Base-by-base conservation (phyloP, 176 grass and related monocot genomes). In the Cenchrus americanus region DNA sequence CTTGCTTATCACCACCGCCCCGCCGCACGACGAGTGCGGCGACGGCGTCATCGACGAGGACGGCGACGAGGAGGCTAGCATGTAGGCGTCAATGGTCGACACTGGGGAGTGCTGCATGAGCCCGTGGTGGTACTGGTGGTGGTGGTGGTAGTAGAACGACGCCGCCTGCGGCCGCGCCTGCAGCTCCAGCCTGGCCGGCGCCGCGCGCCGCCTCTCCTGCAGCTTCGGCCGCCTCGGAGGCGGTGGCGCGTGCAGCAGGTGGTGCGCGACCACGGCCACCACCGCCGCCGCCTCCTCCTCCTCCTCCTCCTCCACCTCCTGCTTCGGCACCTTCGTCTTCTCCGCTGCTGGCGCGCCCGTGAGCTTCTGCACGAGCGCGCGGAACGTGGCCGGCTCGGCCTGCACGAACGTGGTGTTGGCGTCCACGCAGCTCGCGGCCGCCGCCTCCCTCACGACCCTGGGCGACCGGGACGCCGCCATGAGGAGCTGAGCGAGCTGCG, bases 291-390 rank as follows among this genome's bases (percentile, higher is more conserved):
- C 34, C 34, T 37, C 34, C 34, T n/a, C n/a, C n/a, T n/a, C n/a
- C n/a, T 34, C 32, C 32, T 34, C 32, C 32, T 4, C 26, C 15
- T 19, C 14, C 54, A 11, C 8, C 49, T 17, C 15, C 7, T 41
- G 13, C 14, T 32, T 13, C 12, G 4, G 18, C 14, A 1, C 19
- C 40, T 58, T 65, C 24, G 27, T 44, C 8, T 48, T 23, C n/a
- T 21, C 48, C 5, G 59, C 82, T 70, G 32, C 71, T 23, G 21
- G 70, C 49, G 71, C 81, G 52, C 93, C 91, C 32, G 94, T 96
- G 21, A 93, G 89, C 78, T 87, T 85, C 88, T 96, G 94, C 81
- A 96, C 91, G 24, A 93, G 75, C 30, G 83, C 83, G 42, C 91
- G 88, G 86, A 96, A 96, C 69, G 85, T 96, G 1, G 89, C 48